phyloP scores from a whole-genome alignment of 345 rosid species.

The Populus tremula region DNA sequence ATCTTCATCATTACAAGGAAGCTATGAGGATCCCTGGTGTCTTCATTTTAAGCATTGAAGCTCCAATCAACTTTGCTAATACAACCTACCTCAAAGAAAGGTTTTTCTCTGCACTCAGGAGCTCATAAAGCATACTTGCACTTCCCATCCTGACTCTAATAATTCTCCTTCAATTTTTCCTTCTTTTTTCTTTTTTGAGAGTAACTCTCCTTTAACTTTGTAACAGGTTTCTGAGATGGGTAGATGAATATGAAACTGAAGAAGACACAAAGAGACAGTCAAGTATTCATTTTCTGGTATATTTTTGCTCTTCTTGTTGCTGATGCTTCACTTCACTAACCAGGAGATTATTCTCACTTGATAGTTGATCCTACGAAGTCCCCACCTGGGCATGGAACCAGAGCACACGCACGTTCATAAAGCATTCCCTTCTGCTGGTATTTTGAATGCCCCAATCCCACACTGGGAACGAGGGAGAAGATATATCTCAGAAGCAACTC shows the following conservation, averaged over 20 bases:
- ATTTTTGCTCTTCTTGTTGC: too few species aligned
- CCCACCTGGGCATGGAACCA: neutral
- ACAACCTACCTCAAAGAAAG: conserved; percentile 82
- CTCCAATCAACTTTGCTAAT: conserved; percentile 87
- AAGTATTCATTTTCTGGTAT: conserved; percentile 48
- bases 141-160: neutral
- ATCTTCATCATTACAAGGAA: conserved; percentile 74
- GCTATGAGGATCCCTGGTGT: conserved; percentile 66
- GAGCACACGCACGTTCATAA: neutral
- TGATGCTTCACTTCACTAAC: too few species aligned
- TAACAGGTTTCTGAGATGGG: conserved; percentile 67
- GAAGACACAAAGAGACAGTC: conserved; percentile 50
- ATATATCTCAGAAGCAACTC: neutral
- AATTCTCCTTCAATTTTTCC: neutral
- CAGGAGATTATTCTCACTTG: too few species aligned
- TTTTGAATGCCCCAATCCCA: neutral
- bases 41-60: conserved; percentile 71
- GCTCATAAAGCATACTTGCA: neutral
- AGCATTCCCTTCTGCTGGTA: neutral
- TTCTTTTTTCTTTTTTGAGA: neutral
- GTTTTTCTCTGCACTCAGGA: conserved; percentile 27
- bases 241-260: conserved; percentile 66
- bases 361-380: neutral
- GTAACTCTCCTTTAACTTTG: neutral
- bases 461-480: neutral